These are phyloP conservation scores for Oidium heveae DNA, from an alignment of 2,329 filamentous ascomycete species.

Conservation along the genomic window DNA sequence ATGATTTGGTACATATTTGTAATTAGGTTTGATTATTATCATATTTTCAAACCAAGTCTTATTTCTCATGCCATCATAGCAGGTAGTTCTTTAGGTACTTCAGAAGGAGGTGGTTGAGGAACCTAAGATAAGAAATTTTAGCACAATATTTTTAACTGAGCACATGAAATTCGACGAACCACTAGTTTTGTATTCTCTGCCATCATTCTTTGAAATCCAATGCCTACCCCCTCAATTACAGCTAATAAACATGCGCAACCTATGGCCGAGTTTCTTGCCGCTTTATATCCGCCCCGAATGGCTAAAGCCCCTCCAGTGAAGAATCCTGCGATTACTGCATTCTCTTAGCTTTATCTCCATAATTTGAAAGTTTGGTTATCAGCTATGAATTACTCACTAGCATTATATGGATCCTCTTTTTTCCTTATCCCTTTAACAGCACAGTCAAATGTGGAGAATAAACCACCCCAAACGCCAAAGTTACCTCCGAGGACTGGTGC, in stretches of 20 bases:
- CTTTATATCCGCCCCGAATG: constrained; percentile 73
- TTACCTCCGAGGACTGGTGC: constrained; percentile 92
- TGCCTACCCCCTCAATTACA: constrained; percentile 92
- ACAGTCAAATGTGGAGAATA: constrained; percentile 93
- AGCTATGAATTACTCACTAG: constrained; percentile 25
- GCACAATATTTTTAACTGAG: neutral
- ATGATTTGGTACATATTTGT: too few species aligned
- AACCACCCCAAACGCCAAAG: constrained; percentile 91
- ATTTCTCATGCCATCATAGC: constrained; percentile 7
- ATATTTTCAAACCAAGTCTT: too few species aligned
- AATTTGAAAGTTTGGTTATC: neutral
- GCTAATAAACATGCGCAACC: constrained; percentile 83
- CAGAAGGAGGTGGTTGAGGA: constrained; percentile 12
- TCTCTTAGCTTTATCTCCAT: too few species aligned
- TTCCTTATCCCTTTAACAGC: constrained; percentile 79
- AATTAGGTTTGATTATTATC: too few species aligned
- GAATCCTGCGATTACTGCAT: constrained; percentile 64
- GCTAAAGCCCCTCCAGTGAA: constrained; percentile 85
- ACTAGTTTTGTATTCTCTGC: constrained; percentile 70
- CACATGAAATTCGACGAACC: constrained; percentile 18
- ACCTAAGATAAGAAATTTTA: constrained; percentile 5
- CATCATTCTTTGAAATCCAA: constrained; percentile 87
- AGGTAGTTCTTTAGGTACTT: constrained; percentile 11
- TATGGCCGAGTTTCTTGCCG: constrained; percentile 84
- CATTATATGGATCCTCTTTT: constrained; percentile 97